Percentiles rank a stretch among this genome's conserved stretches.
phyloP scores from a whole-genome alignment of 1,284 basidiomycete species.

The Ceratobasidium sp. region DNA sequence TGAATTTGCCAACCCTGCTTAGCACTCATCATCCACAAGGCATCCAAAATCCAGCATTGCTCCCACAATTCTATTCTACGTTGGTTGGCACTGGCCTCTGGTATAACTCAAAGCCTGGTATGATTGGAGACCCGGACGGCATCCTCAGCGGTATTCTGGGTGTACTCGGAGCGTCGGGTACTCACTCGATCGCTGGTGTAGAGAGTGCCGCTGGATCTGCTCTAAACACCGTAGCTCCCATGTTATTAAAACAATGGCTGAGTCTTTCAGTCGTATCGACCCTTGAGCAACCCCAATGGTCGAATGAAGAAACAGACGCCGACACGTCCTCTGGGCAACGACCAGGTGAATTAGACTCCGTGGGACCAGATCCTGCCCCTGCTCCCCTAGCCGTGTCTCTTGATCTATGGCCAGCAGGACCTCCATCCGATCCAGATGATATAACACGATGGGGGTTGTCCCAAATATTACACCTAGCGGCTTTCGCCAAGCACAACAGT shows the following conservation, averaged over 20 bases:
- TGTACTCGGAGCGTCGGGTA: not conserved
- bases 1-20: not conserved
- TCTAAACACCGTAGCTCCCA: not conserved
- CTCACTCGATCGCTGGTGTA: not conserved
- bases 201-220: not conserved
- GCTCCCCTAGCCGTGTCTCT: no score
- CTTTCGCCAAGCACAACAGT: no score
- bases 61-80: not conserved
- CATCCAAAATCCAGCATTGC: not conserved
- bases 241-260: constrained; percentile 18
- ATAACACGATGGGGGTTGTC: no score
- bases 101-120: not conserved
- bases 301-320: no score
- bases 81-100: constrained; percentile 9
- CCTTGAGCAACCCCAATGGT: no score
- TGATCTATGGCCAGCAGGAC: no score
- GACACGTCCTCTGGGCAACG: no score
- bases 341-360: no score
- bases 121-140: constrained; percentile 13
- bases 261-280: no score
- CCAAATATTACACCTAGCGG: no score
- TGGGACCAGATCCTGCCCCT: no score
- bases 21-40: constrained; percentile 2
- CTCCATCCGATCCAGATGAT: no score
- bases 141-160: not conserved